Evolutionary conservation across 1,284 basidiomycete genomes (phyloP).

Genomic region (Volvariella volvacea): DNA sequence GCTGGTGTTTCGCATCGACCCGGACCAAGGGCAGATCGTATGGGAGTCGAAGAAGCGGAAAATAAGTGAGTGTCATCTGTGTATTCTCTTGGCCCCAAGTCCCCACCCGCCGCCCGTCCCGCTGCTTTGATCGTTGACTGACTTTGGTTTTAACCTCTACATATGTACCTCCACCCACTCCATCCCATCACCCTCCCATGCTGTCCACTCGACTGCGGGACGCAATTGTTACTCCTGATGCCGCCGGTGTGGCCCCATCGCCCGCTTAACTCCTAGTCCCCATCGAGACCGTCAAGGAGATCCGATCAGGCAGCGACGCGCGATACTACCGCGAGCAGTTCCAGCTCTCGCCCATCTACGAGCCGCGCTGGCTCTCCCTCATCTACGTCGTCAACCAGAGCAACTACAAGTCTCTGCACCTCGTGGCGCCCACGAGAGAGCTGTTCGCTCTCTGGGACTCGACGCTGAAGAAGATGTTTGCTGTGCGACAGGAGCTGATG

Average conservation of each 20-base stretch:
- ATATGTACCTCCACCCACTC: too few species aligned
- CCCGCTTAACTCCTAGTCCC: constrained; percentile 67
- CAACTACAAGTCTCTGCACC: constrained; percentile 89
- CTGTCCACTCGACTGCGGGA: too few species aligned
- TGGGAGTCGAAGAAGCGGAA: constrained; percentile 80
- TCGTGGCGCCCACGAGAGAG: constrained; percentile 73
- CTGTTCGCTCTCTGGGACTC: constrained; percentile 64
- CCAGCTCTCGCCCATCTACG: constrained; percentile 50
- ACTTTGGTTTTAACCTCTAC: background rate
- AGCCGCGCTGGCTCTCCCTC: constrained; percentile 73
- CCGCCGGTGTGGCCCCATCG: background rate
- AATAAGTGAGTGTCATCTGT: constrained; percentile 49
- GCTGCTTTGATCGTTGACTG: too few species aligned
- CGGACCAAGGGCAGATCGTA: constrained; percentile 74
- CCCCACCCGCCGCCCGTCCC: background rate
- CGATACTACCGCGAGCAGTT: constrained; percentile 77
- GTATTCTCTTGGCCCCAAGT: background rate
- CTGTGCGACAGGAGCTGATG: constrained; percentile 63
- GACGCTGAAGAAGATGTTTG: constrained; percentile 54
- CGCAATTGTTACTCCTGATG: too few species aligned
- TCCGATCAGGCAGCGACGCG: constrained; percentile 76
- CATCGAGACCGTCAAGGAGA: constrained; percentile 87
- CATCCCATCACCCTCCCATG: too few species aligned
- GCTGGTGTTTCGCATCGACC: constrained; percentile 68
- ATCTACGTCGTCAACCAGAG: constrained; percentile 67